Evolutionary conservation across 768 basidiomycete species (phyloP), one percentile per base, ranked within the genome.

Genomic region (Mycena leptocephala): DNA sequence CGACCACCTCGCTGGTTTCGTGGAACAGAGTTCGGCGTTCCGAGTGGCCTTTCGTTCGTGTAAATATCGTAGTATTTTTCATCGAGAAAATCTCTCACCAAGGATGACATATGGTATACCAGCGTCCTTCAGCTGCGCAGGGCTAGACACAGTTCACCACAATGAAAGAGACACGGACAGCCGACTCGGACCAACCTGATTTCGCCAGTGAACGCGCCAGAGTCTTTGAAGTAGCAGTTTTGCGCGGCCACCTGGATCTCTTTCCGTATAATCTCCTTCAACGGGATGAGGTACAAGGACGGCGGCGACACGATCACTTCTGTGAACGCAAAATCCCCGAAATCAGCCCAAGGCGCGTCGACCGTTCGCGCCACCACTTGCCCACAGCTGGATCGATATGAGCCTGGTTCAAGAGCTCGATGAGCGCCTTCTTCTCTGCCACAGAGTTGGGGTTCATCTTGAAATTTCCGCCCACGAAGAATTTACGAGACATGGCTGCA

Each of bases 401-500:
- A 66, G 96, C 96, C 5, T 92, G 85, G 88, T 98, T 98, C 68
- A 99, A 87, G 62, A 88, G 82, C 65, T 91, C 85, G 79, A 96
- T 86, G 81, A 99, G 91, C 55, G 87, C 86, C 78, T 87, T 87
- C 85, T 95, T 94, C 79, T 92, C 89, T 77, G 89, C 89, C 77
- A 88, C 88, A 43, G 93, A 91, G 73, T 88, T 88, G 33, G 95
- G 95, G 89, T 99, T 98, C 94, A 99, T 94, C 90, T 99, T 99
- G 92, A 98, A 99, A 91, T 99, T 99, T 35, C 97, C 96, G 77
- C 98, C 98, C 80, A 96, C 97, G 83, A 98, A 97, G 88, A 97
- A 98, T 85, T 92, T 88, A 82, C 96, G 96, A 76, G 93, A 74
- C 95, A 95, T 95, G 66, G 78, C 83, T 79, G 61, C 4, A 18